phyloP scores from a whole-genome alignment of 352 stramenopile species.

The Thalassiosira livingstoniorum region DNA sequence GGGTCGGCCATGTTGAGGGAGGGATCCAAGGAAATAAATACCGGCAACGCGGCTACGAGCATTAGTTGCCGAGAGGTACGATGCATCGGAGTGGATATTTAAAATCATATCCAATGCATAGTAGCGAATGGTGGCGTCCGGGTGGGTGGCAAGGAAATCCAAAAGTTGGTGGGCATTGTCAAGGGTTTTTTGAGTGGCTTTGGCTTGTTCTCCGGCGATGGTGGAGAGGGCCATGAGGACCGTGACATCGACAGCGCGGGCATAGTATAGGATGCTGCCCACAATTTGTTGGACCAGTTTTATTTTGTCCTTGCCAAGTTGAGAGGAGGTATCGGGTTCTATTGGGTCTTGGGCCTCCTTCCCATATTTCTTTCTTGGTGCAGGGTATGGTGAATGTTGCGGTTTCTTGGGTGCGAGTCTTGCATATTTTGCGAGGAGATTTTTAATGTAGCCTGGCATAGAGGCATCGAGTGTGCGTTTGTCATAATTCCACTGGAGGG shows the following conservation, averaged over 20 bases:
- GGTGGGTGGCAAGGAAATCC: constrained; percentile 45
- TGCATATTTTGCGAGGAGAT: no score
- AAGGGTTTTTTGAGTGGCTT: constrained; percentile 41
- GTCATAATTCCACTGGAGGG: no score
- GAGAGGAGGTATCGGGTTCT: background rate
- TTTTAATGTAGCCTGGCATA: no score
- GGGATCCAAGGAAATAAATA: constrained; percentile 39
- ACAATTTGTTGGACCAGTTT: constrained; percentile 13
- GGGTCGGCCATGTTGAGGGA: background rate
- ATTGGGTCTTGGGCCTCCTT: background rate
- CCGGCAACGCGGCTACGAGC: constrained; percentile 17
- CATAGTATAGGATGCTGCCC: constrained; percentile 6
- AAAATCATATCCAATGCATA: constrained; percentile 46
- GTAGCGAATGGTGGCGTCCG: constrained; percentile 28
- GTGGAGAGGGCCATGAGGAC: constrained; percentile 27
- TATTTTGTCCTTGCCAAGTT: background rate
- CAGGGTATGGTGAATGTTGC: background rate
- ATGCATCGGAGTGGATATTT: constrained; percentile 46
- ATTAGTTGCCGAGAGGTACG: constrained; percentile 32
- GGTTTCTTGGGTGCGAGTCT: no score
- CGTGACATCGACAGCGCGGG: constrained; percentile 26
- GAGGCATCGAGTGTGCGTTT: no score
- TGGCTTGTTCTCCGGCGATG: constrained; percentile 44
- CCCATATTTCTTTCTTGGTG: background rate
- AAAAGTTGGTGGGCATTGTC: constrained; percentile 32